Conservation (phyloP, 495 filamentous ascomycete genomes). For the Cercophora samala region DNA sequence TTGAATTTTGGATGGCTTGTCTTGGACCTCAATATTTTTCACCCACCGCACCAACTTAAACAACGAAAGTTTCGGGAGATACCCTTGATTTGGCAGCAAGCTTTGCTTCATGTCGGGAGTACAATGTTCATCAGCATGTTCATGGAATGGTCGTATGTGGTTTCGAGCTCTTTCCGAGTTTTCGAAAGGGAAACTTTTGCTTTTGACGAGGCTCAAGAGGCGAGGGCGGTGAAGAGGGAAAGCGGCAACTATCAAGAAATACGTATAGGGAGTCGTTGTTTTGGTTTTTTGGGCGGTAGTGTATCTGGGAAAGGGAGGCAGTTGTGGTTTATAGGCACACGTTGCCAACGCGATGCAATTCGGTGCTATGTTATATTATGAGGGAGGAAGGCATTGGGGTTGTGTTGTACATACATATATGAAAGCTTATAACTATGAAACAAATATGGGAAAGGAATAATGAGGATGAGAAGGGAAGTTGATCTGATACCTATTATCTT, state of each 20-base stretch:
- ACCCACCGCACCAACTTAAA: too few relatives aligned
- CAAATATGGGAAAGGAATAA: not conserved
- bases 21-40: not conserved
- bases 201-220: too few relatives aligned
- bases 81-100: constrained; percentile 22
- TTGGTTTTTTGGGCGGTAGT: not conserved
- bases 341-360: not conserved
- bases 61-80: constrained; percentile 19
- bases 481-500: too few relatives aligned
- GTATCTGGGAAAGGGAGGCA: not conserved
- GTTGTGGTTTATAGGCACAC: not conserved
- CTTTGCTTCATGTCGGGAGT: constrained; percentile 10
- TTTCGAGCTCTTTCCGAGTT: too few relatives aligned
- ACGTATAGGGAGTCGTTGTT: not conserved
- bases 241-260: not conserved
- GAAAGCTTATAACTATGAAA: not conserved
- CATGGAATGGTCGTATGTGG: constrained; percentile 12
- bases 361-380: not conserved
- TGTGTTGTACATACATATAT: not conserved
- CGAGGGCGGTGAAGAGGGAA: not conserved
- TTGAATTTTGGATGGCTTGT: constrained; percentile 14
- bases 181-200: too few relatives aligned
- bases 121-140: constrained; percentile 17
- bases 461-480: not conserved
- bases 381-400: not conserved